Evolutionary conservation across 192 early-diverging fungal genomes (phyloP).

Genomic region (Entophlyctis luteolus): DNA sequence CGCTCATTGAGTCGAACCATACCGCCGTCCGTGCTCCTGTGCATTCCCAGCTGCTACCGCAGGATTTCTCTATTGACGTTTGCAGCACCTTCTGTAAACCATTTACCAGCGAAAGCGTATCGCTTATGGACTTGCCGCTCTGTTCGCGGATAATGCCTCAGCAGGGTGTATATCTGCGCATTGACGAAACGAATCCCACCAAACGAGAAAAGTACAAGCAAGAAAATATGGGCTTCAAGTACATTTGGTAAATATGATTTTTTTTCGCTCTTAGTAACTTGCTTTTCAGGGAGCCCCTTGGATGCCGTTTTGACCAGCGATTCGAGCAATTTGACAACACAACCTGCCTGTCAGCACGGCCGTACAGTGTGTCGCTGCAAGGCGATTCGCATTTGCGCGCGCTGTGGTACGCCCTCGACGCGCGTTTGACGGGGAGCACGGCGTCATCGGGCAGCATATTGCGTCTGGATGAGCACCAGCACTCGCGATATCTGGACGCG

Average conservation of each 20-base stretch:
- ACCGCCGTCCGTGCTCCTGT: neutral
- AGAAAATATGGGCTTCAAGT: neutral
- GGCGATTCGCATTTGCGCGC: constrained; percentile 5
- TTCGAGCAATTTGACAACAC: neutral
- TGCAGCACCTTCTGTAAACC: neutral
- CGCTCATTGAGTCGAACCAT: neutral
- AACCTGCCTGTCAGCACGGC: neutral
- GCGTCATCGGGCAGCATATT: too few relatives aligned
- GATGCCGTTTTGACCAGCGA: constrained; percentile 4
- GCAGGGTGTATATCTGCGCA: constrained; percentile 5
- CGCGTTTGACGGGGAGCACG: neutral
- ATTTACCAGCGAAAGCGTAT: neutral
- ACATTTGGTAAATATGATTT: neutral
- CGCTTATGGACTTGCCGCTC: neutral
- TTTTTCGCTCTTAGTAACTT: too few relatives aligned
- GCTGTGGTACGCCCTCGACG: neutral
- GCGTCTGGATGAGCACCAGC: too few relatives aligned
- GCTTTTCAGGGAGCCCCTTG: constrained; percentile 5
- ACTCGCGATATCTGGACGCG: too few relatives aligned
- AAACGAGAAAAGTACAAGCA: neutral
- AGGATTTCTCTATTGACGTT: neutral
- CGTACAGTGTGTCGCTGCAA: neutral
- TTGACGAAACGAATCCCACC: neutral
- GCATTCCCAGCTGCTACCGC: neutral
- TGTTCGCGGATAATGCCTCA: constrained; percentile 4